Percentiles rank a stretch among this genome's conserved stretches.
phyloP scores from a whole-genome alignment of 1,284 basidiomycete genomes.

The Trichosporon sp. region DNA sequence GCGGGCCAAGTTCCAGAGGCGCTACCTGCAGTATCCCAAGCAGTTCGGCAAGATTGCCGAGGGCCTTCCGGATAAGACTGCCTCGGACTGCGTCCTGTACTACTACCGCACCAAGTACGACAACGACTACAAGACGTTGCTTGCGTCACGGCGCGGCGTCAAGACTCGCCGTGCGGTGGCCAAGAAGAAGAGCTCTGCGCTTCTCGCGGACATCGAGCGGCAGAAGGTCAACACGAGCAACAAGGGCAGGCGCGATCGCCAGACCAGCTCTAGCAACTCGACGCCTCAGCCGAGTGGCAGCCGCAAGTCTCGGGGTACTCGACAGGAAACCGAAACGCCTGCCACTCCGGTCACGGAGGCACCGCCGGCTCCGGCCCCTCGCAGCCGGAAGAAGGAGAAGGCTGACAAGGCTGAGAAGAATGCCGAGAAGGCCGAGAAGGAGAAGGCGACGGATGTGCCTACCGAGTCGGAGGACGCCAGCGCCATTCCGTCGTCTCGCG shows the following conservation, averaged over 20 bases:
- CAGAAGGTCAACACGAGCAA: constrained; percentile 24
- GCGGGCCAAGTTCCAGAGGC: constrained; percentile 69
- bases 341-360: not conserved
- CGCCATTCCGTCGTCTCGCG: constrained; percentile 25
- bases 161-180: constrained; percentile 53
- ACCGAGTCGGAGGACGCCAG: constrained; percentile 3
- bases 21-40: constrained; percentile 81
- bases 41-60: constrained; percentile 79
- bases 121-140: constrained; percentile 67
- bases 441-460: not conserved
- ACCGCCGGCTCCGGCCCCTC: not conserved
- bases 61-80: constrained; percentile 74
- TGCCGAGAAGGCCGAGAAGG: constrained; percentile 7
- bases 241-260: constrained; percentile 9
- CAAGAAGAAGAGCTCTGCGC: constrained; percentile 39
- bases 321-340: not conserved
- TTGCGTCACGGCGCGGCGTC: constrained; percentile 53
- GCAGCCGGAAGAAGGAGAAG: not conserved
- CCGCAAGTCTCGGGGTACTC: constrained; percentile 5
- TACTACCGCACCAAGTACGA: constrained; percentile 95
- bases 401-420: not conserved
- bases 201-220: constrained; percentile 38
- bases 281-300: constrained; percentile 11
- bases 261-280: constrained; percentile 4
- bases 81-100: constrained; percentile 82